Conservation (phyloP, 2,329 filamentous ascomycete genomes). For the Gnomoniopsis smithogilvyi region DNA sequence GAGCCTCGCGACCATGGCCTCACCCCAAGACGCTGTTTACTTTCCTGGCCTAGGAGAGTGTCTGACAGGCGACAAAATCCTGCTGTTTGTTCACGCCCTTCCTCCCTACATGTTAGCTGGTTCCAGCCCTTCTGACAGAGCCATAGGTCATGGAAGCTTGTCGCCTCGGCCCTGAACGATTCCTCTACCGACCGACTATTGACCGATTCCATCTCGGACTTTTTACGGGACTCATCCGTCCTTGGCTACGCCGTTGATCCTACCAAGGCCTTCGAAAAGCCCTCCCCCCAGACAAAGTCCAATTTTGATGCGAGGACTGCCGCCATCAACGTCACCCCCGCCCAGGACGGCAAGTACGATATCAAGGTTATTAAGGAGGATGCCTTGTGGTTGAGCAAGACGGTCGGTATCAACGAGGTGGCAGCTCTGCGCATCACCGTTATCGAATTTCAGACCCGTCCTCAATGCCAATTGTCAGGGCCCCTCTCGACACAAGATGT, state of each 20-base stretch:
- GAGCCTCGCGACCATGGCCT: slow-evolving; percentile 64
- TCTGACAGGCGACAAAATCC: slow-evolving; percentile 72
- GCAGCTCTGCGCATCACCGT: slow-evolving; percentile 76
- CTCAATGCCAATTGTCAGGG: slow-evolving; percentile 67
- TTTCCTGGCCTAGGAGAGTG: slow-evolving; percentile 84
- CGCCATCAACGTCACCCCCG: slow-evolving; percentile 77
- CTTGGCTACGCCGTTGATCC: slow-evolving; percentile 66
- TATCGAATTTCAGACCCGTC: slow-evolving; percentile 78
- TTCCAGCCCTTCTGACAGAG: slow-evolving; percentile 4
- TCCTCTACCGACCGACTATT: slow-evolving; percentile 51
- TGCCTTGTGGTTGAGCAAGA: slow-evolving; percentile 79
- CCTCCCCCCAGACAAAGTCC: slow-evolving; percentile 61
- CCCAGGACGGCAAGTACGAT: slow-evolving; percentile 64
- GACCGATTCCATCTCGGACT: slow-evolving; percentile 57
- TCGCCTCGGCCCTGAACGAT: slow-evolving; percentile 56
- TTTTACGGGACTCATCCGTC: slow-evolving; percentile 69
- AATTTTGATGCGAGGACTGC: slow-evolving; percentile 79
- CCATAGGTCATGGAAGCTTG: slow-evolving; percentile 58
- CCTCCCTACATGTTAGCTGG: too few relatives aligned
- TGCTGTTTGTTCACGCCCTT: slow-evolving; percentile 62
- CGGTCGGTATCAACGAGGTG: slow-evolving; percentile 74
- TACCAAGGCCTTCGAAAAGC: slow-evolving; percentile 62
- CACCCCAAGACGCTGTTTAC: slow-evolving; percentile 67
- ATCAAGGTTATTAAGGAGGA: slow-evolving; percentile 81
- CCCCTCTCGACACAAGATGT: slow-evolving; percentile 76